Conservation (phyloP, 345 rosid genomes). For the Litchi chinensis region DNA sequence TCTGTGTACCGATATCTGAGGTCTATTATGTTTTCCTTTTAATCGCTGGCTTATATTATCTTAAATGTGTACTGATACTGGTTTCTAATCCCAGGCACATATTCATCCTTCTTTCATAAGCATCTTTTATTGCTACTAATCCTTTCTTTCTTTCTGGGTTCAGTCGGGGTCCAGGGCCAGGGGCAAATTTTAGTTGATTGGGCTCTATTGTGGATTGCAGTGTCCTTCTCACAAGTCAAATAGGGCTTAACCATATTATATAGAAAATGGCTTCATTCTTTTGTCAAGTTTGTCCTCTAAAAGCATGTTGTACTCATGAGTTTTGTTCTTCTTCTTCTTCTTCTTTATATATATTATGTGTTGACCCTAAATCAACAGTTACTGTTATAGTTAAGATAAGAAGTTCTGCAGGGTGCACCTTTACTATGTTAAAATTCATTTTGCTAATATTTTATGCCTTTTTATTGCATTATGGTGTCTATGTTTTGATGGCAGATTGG, state of each 20-base stretch:
- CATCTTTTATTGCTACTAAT: not conserved
- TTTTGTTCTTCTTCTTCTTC: not conserved
- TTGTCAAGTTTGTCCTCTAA: not conserved
- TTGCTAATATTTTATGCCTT: not conserved
- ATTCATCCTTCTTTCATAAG: not conserved
- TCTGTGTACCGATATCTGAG: not conserved
- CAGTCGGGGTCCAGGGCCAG: not conserved
- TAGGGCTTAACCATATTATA: not conserved
- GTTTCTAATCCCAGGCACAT: not conserved
- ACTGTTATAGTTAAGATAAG: not conserved
- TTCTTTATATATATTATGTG: not conserved
- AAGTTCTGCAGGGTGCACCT: not conserved
- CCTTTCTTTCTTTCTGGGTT: not conserved
- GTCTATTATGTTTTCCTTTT: not conserved
- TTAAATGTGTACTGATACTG: not conserved
- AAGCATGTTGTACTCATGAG: not conserved
- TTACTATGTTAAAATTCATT: not conserved
- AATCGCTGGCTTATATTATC: not conserved
- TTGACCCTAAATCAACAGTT: not conserved
- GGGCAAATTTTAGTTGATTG: not conserved
- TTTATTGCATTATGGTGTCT: not conserved
- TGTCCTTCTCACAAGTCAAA: not conserved
- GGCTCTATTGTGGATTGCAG: not conserved
- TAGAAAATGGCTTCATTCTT: not conserved
- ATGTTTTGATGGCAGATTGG: constrained; percentile 53